Percentiles rank a stretch among this genome's conserved stretches.
phyloP scores from a whole-genome alignment of 352 stramenopile genomes.

The Globisporangium iwayamae region DNA sequence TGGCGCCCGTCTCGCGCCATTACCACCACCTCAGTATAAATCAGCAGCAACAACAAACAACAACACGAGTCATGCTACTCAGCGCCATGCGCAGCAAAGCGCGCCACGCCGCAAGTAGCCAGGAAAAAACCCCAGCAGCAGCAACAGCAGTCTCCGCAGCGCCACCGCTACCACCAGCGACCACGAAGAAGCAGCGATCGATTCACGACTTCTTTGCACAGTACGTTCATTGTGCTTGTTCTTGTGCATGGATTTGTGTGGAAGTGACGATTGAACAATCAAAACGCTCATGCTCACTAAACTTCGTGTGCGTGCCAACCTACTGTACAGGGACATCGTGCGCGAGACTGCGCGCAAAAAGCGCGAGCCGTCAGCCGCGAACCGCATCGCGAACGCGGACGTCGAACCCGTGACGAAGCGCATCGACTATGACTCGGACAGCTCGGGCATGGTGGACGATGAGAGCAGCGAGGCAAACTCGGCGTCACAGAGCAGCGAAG shows the following conservation, averaged over 20 bases:
- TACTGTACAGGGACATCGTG: conserved; percentile 18
- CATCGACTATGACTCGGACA: conserved; percentile 69
- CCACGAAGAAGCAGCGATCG: conserved; percentile 75
- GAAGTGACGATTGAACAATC: background rate
- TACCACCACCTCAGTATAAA: background rate
- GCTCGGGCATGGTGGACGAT: conserved; percentile 37
- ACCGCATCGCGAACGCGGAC: conserved; percentile 22
- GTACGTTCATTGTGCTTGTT: conserved; percentile 12
- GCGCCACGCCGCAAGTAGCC: conserved; percentile 9
- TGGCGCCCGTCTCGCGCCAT: background rate
- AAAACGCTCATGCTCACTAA: background rate
- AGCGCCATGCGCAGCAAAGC: conserved; percentile 38
- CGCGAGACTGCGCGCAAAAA: conserved; percentile 36
- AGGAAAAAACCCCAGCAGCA: conserved; percentile 10
- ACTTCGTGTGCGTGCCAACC: background rate
- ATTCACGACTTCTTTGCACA: conserved; percentile 86
- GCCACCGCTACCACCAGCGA: conserved; percentile 8
- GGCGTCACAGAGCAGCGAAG: conserved; percentile 43
- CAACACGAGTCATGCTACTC: conserved; percentile 21
- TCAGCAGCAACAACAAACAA: background rate
- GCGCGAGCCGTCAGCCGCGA: conserved; percentile 18
- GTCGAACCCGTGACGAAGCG: conserved; percentile 58
- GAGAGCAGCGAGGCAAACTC: conserved; percentile 40
- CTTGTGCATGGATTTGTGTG: background rate
- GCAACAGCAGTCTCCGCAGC: background rate